phyloP scores from a whole-genome alignment of 2,329 filamentous ascomycete species.

The Lomentospora prolificans region DNA sequence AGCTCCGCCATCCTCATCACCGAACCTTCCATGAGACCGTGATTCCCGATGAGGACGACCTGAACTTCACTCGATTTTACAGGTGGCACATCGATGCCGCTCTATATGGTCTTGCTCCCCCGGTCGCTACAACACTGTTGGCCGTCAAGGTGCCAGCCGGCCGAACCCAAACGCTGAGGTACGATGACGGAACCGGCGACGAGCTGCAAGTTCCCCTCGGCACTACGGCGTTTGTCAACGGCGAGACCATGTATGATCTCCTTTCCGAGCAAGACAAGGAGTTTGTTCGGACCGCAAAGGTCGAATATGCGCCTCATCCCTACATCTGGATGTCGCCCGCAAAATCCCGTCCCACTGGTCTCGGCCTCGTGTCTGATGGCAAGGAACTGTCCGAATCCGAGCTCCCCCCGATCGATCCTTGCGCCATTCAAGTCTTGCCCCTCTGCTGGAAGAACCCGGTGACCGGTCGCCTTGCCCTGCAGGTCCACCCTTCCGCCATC shows the following conservation, averaged over 20 bases:
- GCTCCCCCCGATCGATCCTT: slow-evolving; percentile 54
- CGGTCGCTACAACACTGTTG: slow-evolving; percentile 61
- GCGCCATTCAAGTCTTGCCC: slow-evolving; percentile 61
- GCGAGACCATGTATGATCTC: slow-evolving; percentile 59
- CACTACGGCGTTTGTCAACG: slow-evolving; percentile 66
- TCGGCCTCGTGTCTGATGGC: slow-evolving; percentile 60
- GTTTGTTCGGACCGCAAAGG: slow-evolving; percentile 54
- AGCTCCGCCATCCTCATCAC: slow-evolving; percentile 66
- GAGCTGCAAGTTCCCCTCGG: slow-evolving; percentile 60
- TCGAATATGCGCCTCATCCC: slow-evolving; percentile 70
- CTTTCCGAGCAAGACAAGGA: slow-evolving; percentile 56
- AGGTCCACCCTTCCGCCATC: slow-evolving; percentile 65
- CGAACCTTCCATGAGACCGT: slow-evolving; percentile 60
- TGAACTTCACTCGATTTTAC: slow-evolving; percentile 51
- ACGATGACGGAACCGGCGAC: slow-evolving; percentile 62
- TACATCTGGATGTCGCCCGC: slow-evolving; percentile 74
- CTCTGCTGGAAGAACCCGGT: slow-evolving; percentile 72
- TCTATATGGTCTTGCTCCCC: slow-evolving; percentile 65
- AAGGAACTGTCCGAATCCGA: slow-evolving; percentile 49
- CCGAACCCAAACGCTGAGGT: slow-evolving; percentile 55
- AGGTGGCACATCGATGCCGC: slow-evolving; percentile 76
- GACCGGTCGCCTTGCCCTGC: slow-evolving; percentile 58
- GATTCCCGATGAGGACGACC: slow-evolving; percentile 45
- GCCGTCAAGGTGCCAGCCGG: slow-evolving; percentile 64
- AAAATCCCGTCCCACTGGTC: slow-evolving; percentile 55